Percentiles rank a stretch among this genome's conserved stretches.
Evolutionary conservation across 2,329 filamentous ascomycete genomes (phyloP).

Genomic region (Dactylellina drechsleri): DNA sequence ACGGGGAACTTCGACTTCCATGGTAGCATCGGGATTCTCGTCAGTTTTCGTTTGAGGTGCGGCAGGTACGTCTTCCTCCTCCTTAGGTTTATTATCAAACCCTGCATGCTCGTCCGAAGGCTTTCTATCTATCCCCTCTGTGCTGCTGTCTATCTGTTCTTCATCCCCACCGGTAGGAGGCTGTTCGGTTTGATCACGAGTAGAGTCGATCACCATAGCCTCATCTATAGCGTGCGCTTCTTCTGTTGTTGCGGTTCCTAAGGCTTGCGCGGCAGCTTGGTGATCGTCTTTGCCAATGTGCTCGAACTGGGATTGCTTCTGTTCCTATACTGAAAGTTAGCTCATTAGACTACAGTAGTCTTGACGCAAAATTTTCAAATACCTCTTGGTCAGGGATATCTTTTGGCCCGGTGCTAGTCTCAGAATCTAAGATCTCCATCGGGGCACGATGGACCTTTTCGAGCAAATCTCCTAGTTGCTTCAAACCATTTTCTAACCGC

Average conservation of each 20-base stretch:
- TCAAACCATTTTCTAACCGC: slow-evolving; percentile 77
- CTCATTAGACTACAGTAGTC: not conserved
- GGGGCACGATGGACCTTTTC: slow-evolving; percentile 93
- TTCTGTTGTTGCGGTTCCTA: slow-evolving; percentile 87
- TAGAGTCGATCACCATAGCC: slow-evolving; percentile 82
- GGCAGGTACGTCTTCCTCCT: slow-evolving; percentile 14
- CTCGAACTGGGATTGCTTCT: slow-evolving; percentile 90
- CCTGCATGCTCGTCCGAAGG: slow-evolving; percentile 35
- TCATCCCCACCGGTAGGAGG: slow-evolving; percentile 63
- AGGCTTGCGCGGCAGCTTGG: slow-evolving; percentile 85
- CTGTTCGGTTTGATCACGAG: slow-evolving; percentile 64
- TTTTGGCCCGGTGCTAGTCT: slow-evolving; percentile 68
- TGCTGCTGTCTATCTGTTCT: slow-evolving; percentile 60
- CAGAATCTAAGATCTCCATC: slow-evolving; percentile 77
- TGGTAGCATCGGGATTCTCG: slow-evolving; percentile 32
- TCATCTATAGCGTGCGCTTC: slow-evolving; percentile 87
- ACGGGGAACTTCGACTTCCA: slow-evolving; percentile 35
- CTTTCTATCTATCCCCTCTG: slow-evolving; percentile 61
- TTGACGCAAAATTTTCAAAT: not conserved
- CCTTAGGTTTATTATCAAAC: slow-evolving; percentile 31
- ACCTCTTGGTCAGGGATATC: slow-evolving; percentile 62
- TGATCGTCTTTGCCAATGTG: slow-evolving; percentile 87
- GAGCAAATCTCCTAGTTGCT: slow-evolving; percentile 90
- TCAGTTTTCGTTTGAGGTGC: slow-evolving; percentile 18
- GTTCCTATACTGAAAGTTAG: slow-evolving; percentile 63